Conservation (phyloP, 495 filamentous ascomycete genomes). For the Talaromyces wortmannii region DNA sequence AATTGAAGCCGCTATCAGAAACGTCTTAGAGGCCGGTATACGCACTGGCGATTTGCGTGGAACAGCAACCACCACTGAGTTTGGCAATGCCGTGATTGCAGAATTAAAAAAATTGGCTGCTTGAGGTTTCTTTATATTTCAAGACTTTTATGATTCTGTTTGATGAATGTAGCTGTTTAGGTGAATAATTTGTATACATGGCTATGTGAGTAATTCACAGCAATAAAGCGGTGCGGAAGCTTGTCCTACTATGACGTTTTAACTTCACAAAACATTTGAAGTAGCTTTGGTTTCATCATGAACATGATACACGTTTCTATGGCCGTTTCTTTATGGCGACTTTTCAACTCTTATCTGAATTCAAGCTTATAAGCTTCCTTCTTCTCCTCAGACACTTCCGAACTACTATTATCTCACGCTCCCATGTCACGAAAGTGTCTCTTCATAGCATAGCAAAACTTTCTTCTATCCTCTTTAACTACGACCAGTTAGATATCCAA, state of each 20-base stretch:
- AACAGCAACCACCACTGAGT: conserved; percentile 57
- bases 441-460: background rate
- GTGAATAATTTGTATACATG: too few species aligned
- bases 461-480: background rate
- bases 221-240: too few species aligned
- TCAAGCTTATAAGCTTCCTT: too few species aligned
- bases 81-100: conserved; percentile 74
- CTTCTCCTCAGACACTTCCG: background rate
- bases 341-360: too few species aligned
- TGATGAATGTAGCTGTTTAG: too few species aligned
- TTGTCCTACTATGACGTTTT: too few species aligned
- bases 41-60: conserved; percentile 79
- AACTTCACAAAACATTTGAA: too few species aligned
- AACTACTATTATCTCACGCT: background rate
- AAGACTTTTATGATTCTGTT: background rate
- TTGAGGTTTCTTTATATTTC: background rate
- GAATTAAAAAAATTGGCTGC: conserved; percentile 50
- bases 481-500: conserved; percentile 1
- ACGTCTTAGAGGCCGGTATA: conserved; percentile 66
- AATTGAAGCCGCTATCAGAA: conserved; percentile 75
- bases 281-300: too few species aligned
- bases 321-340: too few species aligned
- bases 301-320: too few species aligned
- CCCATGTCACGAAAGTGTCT: background rate
- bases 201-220: too few species aligned